A percentile compares a stretch with the other conserved stretches of the same genome.
Evolutionary conservation across 805 yeast genomes (phyloP).

Genomic region (Candida koratica): DNA sequence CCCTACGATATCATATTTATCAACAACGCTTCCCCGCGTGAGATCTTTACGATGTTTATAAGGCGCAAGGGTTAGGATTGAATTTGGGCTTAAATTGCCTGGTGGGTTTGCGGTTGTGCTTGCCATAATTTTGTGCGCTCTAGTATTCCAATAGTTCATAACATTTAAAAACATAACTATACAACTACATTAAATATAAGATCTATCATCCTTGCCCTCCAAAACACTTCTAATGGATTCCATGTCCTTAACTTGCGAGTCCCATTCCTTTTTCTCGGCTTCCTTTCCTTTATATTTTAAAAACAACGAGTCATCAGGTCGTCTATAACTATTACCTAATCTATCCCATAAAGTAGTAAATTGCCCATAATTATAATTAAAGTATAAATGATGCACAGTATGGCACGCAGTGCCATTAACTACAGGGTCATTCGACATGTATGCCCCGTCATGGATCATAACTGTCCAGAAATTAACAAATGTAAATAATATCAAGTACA

Average conservation of each 20-base stretch:
- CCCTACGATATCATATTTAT: slow-evolving; percentile 83
- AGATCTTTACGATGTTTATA: slow-evolving; percentile 54
- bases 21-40: slow-evolving; percentile 67
- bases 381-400: slow-evolving; percentile 93
- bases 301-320: slow-evolving; percentile 84
- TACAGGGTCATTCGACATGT: slow-evolving; percentile 86
- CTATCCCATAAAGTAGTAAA: slow-evolving; percentile 98
- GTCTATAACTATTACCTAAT: slow-evolving; percentile 87
- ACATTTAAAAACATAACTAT: no score
- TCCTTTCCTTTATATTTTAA: slow-evolving; percentile 44
- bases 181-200: slow-evolving; percentile 34
- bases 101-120: no score
- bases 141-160: no score
- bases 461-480: slow-evolving; percentile 98
- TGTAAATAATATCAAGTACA: slow-evolving; percentile 77
- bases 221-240: slow-evolving; percentile 74
- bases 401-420: slow-evolving; percentile 98
- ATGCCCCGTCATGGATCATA: slow-evolving; percentile 97
- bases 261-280: slow-evolving; percentile 57
- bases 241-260: slow-evolving; percentile 65
- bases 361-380: slow-evolving; percentile 97
- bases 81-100: no score
- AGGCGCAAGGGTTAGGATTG: slow-evolving; percentile 35
- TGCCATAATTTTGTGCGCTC: no score
- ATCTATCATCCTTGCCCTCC: slow-evolving; percentile 80